These are phyloP conservation scores for Arachis stenosperma DNA, from an alignment of 306 rosid species.

Conservation along the genomic window DNA sequence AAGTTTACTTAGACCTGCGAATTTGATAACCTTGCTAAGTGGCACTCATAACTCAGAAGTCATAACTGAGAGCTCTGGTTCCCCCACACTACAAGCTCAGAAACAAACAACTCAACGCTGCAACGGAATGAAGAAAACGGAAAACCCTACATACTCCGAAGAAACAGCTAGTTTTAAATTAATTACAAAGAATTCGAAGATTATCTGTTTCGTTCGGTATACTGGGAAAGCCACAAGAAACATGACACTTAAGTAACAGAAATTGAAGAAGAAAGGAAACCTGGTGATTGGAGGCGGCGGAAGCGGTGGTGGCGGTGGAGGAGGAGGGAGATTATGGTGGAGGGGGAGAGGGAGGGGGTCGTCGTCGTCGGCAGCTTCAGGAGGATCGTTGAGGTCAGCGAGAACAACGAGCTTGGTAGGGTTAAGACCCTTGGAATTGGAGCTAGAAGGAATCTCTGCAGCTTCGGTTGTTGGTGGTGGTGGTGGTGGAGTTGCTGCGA, in stretches of 20 bases:
- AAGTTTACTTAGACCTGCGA: too few species aligned
- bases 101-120: neutral
- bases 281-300: neutral
- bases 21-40: too few species aligned
- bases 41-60: neutral
- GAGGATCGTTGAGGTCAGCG: slow-evolving; percentile 91
- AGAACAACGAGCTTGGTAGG: slow-evolving; percentile 61
- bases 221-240: neutral
- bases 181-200: too few species aligned
- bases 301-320: neutral
- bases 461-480: slow-evolving; percentile 35
- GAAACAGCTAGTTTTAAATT: neutral
- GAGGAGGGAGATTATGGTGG: slow-evolving; percentile 43
- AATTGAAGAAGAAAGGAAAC: neutral
- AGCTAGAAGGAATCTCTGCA: slow-evolving; percentile 26
- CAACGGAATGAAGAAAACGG: neutral
- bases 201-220: too few species aligned
- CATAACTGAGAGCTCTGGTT: neutral
- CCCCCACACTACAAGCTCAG: neutral
- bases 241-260: neutral
- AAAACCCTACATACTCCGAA: too few species aligned
- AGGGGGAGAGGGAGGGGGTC: slow-evolving; percentile 38
- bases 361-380: slow-evolving; percentile 55
- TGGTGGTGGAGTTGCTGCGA: neutral
- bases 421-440: slow-evolving; percentile 30